Conservation (phyloP, 306 rosid species). For the Heteromeles arbutifolia region DNA sequence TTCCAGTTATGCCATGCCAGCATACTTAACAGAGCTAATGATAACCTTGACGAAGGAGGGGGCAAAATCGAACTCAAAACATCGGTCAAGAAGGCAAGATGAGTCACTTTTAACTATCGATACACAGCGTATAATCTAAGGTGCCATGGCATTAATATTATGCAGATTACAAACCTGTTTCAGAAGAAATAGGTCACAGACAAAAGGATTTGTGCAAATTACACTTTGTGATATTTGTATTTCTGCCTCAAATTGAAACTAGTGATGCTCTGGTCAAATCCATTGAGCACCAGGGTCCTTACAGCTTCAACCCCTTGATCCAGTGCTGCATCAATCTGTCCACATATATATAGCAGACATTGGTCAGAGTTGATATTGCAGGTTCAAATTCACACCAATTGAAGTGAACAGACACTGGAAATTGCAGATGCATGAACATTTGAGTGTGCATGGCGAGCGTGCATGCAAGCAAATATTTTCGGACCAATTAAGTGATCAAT, state of each 20-base stretch:
- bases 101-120: too few relatives aligned
- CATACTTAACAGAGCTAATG: too few relatives aligned
- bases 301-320: slow-evolving; percentile 77
- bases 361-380: neutral
- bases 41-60: too few relatives aligned
- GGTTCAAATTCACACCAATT: neutral
- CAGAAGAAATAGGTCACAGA: neutral
- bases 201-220: slow-evolving; percentile 5
- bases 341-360: neutral
- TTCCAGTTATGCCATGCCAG: too few relatives aligned
- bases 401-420: neutral
- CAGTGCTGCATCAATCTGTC: slow-evolving; percentile 66
- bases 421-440: neutral
- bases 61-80: too few relatives aligned
- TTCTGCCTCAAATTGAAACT: slow-evolving; percentile 77
- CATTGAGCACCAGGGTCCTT: slow-evolving; percentile 47
- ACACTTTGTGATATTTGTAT: slow-evolving; percentile 79
- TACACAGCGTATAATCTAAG: neutral
- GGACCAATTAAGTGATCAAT: neutral
- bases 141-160: neutral
- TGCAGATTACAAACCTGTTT: neutral
- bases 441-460: neutral
- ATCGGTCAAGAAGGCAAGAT: too few relatives aligned
- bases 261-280: slow-evolving; percentile 55
- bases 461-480: neutral